Evolutionary conservation across 495 filamentous ascomycete genomes (phyloP), one percentile per base, ranked within the genome.

Genomic region (Diplogelasinospora grovesii): DNA sequence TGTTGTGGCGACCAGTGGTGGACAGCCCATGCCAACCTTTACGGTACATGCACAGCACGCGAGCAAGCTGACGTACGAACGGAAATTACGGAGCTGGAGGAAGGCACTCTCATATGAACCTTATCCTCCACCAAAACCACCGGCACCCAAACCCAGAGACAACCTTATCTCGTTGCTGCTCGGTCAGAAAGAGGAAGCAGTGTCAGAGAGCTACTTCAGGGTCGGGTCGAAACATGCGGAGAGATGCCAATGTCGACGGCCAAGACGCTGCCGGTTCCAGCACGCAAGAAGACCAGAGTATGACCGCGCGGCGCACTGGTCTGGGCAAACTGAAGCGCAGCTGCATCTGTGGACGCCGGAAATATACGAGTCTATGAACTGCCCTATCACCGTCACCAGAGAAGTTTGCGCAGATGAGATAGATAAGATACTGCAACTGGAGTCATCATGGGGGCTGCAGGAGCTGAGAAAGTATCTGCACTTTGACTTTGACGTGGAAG

Each of bases 301-400:
- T 37, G 28, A 54, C 51, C 39, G 46, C 20, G 33, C 51, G 11
- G 46, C 46, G 14, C 46, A 49, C 46, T 54, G 43, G 51, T 41
- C 43, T 4, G 46, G 51, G 6, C 46, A 54, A 28, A 50, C 51
- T 1, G 51, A 54, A 31, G 51, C 51, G 5, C 46, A 49, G 27
- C 46, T 54, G 16, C 51, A 54, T 27, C 43, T 54, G 11, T 54
- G 51, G 51, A 50, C 51, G 15, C 51, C 51, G 15, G 51, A 54
- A 43, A 54, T 54, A 35, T 54, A 54, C 46, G 39, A 47, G 16
- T 49, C 23, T 26, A 41, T 50, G 20, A 50, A 40, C 43, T 43
- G 39, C 25, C 51, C 51, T n/a, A 20, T 47, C 8, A 54, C 46
- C 29, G 22, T 54, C 11, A 49, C 37, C 11, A 43, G 51, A 3